Percentiles rank a stretch among this genome's conserved stretches.
phyloP scores from a whole-genome alignment of 805 yeast genomes.

The Lipomyces orientalis region DNA sequence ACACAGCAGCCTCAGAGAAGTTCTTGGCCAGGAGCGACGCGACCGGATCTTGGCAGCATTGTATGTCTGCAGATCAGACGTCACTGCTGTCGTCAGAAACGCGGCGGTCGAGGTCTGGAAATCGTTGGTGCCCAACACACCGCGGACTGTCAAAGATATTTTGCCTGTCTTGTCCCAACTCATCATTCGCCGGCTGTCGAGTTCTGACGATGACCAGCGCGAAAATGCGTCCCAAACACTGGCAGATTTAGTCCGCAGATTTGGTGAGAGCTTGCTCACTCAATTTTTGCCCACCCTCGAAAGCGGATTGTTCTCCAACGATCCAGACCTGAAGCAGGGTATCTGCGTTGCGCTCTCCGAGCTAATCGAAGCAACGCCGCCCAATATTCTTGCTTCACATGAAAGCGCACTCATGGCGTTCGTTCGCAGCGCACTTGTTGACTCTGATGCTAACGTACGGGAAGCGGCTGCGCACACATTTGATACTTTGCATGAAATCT shows the following conservation, averaged over 20 bases:
- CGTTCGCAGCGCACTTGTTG: slow-evolving; percentile 79
- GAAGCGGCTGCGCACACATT: slow-evolving; percentile 91
- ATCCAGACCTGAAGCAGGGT: slow-evolving; percentile 91
- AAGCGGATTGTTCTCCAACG: slow-evolving; percentile 61
- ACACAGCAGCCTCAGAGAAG: slow-evolving; percentile 69
- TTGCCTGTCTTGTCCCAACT: slow-evolving; percentile 80
- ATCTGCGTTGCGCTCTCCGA: slow-evolving; percentile 92
- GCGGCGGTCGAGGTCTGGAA: slow-evolving; percentile 96
- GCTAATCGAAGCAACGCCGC: slow-evolving; percentile 71
- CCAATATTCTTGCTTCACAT: slow-evolving; percentile 64
- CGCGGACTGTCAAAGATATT: slow-evolving; percentile 90
- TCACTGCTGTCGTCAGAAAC: slow-evolving; percentile 81
- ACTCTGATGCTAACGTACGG: slow-evolving; percentile 73
- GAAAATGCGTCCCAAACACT: slow-evolving; percentile 89
- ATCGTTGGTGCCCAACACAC: slow-evolving; percentile 93
- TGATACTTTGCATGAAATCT: slow-evolving; percentile 79
- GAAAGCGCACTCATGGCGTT: slow-evolving; percentile 74
- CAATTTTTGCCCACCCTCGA: slow-evolving; percentile 86
- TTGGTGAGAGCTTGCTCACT: slow-evolving; percentile 83
- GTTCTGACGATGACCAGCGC: slow-evolving; percentile 78
- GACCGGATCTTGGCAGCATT: slow-evolving; percentile 84
- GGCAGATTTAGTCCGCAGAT: slow-evolving; percentile 93
- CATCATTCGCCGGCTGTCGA: slow-evolving; percentile 81
- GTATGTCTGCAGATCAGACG: slow-evolving; percentile 93
- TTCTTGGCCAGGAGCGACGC: slow-evolving; percentile 86